A percentile compares a stretch with the other conserved stretches of the same genome.
Evolutionary conservation across 2,329 filamentous ascomycete species (phyloP).

Genomic region (Trichocomaceae sp.): DNA sequence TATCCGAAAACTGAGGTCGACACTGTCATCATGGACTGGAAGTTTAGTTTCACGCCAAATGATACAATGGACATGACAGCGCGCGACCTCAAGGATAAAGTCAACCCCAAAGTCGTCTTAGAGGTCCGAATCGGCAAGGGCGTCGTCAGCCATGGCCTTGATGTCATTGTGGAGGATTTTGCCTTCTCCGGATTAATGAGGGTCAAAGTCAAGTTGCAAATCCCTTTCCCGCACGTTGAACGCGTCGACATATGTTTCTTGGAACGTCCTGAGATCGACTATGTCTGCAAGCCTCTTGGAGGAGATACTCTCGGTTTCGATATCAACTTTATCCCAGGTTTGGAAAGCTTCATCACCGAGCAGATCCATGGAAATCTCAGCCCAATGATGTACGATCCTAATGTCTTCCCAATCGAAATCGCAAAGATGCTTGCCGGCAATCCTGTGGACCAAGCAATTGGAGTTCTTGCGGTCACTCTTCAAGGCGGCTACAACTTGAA

Average conservation of each 20-base stretch:
- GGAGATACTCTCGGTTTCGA: conserved; percentile 95
- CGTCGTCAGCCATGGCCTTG: conserved; percentile 91
- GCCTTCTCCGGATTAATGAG: conserved; percentile 93
- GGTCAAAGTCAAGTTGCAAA: conserved; percentile 93
- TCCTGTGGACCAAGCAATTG: conserved; percentile 90
- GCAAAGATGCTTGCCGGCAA: conserved; percentile 96
- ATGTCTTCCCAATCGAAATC: conserved; percentile 96
- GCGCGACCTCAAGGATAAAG: conserved; percentile 84
- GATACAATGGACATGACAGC: conserved; percentile 87
- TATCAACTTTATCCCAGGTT: conserved; percentile 96
- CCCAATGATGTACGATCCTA: conserved; percentile 97
- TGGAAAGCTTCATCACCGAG: conserved; percentile 89
- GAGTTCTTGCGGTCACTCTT: conserved; percentile 83
- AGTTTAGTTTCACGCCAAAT: conserved; percentile 97
- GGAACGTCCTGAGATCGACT: conserved; percentile 82
- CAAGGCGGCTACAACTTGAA: conserved; percentile 89
- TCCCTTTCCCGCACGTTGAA: conserved; percentile 92
- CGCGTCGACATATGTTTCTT: conserved; percentile 93
- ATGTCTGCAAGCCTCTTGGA: conserved; percentile 94
- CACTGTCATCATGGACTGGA: conserved; percentile 98
- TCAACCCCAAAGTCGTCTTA: conserved; percentile 93
- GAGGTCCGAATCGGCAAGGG: conserved; percentile 94
- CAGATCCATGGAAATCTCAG: conserved; percentile 90
- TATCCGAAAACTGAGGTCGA: conserved; percentile 95
- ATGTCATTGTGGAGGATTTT: conserved; percentile 98